Conservation (phyloP, 352 stramenopile genomes). For the Pythium aphanidermatum region DNA sequence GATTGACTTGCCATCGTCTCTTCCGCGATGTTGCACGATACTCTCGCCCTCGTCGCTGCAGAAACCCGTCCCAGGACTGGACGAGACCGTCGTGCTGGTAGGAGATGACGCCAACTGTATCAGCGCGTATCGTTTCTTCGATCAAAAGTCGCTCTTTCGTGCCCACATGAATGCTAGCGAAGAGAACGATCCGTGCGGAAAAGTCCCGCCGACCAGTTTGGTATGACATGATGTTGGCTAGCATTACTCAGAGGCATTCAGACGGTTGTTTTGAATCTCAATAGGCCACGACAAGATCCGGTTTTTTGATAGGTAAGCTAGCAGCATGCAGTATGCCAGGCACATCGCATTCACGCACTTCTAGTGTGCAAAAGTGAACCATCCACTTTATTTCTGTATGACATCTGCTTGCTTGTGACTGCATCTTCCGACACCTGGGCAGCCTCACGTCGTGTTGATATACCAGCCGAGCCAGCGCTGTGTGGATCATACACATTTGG, state of each 20-base stretch:
- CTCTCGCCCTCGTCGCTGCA: slow-evolving; percentile 10
- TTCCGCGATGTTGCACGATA: slow-evolving; percentile 16
- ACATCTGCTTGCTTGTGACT: slow-evolving; percentile 7
- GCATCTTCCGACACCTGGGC: neutral
- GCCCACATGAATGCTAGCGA: too few species aligned
- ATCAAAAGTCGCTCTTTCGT: slow-evolving; percentile 16
- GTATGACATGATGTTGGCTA: neutral
- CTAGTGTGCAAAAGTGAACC: slow-evolving; percentile 10
- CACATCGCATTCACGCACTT: too few species aligned
- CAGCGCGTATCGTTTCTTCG: slow-evolving; percentile 25
- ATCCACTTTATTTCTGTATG: slow-evolving; percentile 4
- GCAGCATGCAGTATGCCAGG: too few species aligned
- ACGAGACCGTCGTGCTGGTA: slow-evolving; percentile 34
- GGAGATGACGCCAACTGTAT: slow-evolving; percentile 24
- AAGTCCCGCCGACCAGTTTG: too few species aligned
- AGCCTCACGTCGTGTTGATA: too few species aligned
- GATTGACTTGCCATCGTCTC: slow-evolving; percentile 17
- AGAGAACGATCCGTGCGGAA: too few species aligned
- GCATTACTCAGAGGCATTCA: too few species aligned
- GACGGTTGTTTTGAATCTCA: too few species aligned
- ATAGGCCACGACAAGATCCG: slow-evolving; percentile 11
- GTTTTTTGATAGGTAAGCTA: slow-evolving; percentile 16
- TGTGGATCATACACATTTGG: too few species aligned
- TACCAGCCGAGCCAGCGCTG: too few species aligned
- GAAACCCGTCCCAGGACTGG: slow-evolving; percentile 11